Percentiles rank a stretch among this genome's conserved stretches.
Conservation (phyloP, 2,329 filamentous ascomycete genomes). For the Apiospora aurea region DNA sequence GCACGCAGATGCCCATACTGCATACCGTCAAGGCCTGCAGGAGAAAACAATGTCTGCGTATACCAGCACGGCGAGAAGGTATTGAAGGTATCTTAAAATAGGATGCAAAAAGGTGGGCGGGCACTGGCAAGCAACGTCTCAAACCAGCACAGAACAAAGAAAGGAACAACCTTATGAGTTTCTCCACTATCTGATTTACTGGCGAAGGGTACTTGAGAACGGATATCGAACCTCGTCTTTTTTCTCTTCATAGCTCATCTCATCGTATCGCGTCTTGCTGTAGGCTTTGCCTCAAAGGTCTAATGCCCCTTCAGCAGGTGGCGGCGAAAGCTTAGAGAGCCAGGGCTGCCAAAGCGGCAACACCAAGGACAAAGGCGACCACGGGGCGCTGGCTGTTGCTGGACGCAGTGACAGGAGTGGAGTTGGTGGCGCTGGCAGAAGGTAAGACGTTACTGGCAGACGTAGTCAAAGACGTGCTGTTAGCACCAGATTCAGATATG, state of each 20-base stretch:
- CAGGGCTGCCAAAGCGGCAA: neutral
- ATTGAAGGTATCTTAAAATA: neutral
- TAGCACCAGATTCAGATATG: constrained; percentile 25
- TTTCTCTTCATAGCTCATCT: neutral
- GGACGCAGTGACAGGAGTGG: neutral
- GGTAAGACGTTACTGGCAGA: neutral
- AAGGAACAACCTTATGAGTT: neutral
- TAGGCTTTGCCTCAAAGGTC: neutral
- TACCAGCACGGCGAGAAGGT: neutral
- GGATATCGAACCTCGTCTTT: neutral
- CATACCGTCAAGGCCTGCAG: neutral
- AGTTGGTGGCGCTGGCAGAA: neutral
- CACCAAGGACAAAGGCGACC: neutral
- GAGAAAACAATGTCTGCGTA: neutral
- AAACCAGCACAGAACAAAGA: neutral
- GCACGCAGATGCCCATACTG: neutral
- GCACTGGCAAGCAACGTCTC: neutral
- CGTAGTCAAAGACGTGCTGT: neutral
- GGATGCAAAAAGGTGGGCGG: neutral
- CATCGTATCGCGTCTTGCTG: constrained; percentile 10
- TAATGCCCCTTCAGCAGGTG: neutral
- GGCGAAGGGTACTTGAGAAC: neutral
- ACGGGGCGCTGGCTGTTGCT: constrained; percentile 12
- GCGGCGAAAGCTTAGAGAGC: neutral
- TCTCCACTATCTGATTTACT: neutral